Base-by-base conservation (phyloP, 805 yeast species). In the Myxozyma neotropica region DNA sequence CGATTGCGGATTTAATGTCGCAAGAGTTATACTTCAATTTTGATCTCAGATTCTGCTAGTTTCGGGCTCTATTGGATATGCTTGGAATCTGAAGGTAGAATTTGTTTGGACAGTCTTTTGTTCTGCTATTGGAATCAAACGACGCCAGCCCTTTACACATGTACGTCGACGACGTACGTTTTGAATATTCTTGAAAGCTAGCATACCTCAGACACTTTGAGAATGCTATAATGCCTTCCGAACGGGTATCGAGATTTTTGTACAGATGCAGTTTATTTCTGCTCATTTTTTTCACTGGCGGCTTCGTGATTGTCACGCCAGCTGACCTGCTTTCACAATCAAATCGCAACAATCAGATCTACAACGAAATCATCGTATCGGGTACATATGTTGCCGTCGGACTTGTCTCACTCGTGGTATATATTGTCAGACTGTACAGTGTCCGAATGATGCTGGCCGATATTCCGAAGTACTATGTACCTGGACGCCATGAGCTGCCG, bases 281-380 rank as follows among this genome's bases (percentile, higher is more conserved):
- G 24, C 57, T 74, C 24, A 27, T 72, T 15, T 51, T 71, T 35
- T 52, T 73, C 39, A 66, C 72, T 24, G 57, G 87, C 21, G 89
- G 85, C 0, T 81, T 91, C 56, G 76, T 85, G 27, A 77, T 88
- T 1, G 88, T 87, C 7, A 77, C 93, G 0, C 96, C 96, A 0
- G 81, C 90, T 15, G 97, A 93, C 72, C 83, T 90, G 31, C 83
- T 91, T 60, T 78, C 79, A 0, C 85, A 81, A 68, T 81, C 85
- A 4, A 81, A 83, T 65, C 78, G 86, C 0, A 77, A 83, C 12
- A 81, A 82, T 60, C 83, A 88, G 67, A 94, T 89, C 0, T 77
- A 89, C 71, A 89, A 91, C 70, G 83, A 93, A 2, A 86, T 92
- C 63, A 89, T 92, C 59, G 89, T 91, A 21, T 83, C 88, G 6